Evolutionary conservation across 2,329 filamentous ascomycete genomes (phyloP), one percentile per base, ranked within the genome.

Genomic region (Verticillium isaacii): DNA sequence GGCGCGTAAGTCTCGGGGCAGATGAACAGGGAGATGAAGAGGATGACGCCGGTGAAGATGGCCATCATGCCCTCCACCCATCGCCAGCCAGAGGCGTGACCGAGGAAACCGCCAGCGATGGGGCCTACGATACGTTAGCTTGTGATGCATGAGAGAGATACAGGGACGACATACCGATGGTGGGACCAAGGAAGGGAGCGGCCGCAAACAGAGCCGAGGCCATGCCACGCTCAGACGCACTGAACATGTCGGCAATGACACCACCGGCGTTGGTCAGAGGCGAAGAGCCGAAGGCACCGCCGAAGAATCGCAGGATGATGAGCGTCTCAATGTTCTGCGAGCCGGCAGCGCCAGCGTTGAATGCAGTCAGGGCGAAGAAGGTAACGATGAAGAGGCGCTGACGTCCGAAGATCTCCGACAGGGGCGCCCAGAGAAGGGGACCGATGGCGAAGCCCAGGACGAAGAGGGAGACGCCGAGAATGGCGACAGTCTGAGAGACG

Each of bases 251-350:
- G 50, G 86, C 86, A 66, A 89, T 84, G 32, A 86, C 80, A 66
- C 85, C 87, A 3, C 85, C 85, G 1, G 83, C 81, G 66, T 88
- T 88, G 8, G 85, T 87, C 63, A 89, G 73, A 1, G 86, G 84
- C 0, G 85, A 85, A 0, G 85, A 84, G 5, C 85, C 87, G 67
- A 88, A 88, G 8, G 83, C 74, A 45, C 87, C 86, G 25, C 84
- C 83, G 59, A 91, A 82, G 74, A 91, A 91, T n/a, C 89, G 84
- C 45, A 90, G 77, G n/a, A 89, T 80, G 36, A 91, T 74, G 2
- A 92, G 75, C 1, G 84, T 83, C 57, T 77, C 77, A 63, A 88
- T 85, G 66, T 83, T 86, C 61, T 83, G 75, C 0, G 83, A 76
- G 9, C 82, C 87, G 1, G 85, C 83, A 19, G 79, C 80, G 5